Evolutionary conservation across 1,284 basidiomycete genomes (phyloP), one percentile per base, ranked within the genome.

Genomic region (Meripilus lineatus): DNA sequence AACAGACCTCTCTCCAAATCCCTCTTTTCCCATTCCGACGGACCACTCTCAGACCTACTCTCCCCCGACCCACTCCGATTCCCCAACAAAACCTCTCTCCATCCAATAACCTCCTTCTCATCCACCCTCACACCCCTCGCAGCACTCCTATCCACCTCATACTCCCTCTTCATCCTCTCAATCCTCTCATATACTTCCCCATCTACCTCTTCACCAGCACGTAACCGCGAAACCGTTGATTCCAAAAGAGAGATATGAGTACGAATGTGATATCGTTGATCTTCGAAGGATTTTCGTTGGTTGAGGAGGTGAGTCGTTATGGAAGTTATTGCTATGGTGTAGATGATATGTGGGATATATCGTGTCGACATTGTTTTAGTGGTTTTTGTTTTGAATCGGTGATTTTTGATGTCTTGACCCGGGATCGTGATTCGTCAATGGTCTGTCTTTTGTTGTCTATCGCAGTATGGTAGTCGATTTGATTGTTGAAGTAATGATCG

Each of bases 171-270:
- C 7, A 70, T 55, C 22, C 22, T 17, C 21, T 22, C 15, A 38
- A 38, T 14, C 37, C 13, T 38, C 22, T 11, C 10, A 30, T 38
- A 11, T 22, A 14, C 22, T 18, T 23, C 22, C 37, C 10, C 37
- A 17, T 22, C 21, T 38, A 76, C 58, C n/a, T 55, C 47, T 38
- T 66, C 67, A 28, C 68, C 67, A 0, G 68, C 64, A 28, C 66
- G 65, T 39, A 84, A 58, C 45, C 74, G 73, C 17, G 62, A 57
- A 3, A 66, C 66, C 43, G 82, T 69, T 40, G 75, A 72, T 44
- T 77, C 70, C 42, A 85, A 67, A 48, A 85, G 73, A n/a, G 78
- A 74, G 40, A 75, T 66, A 48, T 74, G 77, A 11, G 80, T 78
- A 44, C 69, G 58, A 35, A 71, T 58, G 32, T 71, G 71, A 15